Percentiles rank a stretch among this genome's conserved stretches.
Evolutionary conservation across 306 rosid genomes (phyloP).

Genomic region (Mucuna pruriens): DNA sequence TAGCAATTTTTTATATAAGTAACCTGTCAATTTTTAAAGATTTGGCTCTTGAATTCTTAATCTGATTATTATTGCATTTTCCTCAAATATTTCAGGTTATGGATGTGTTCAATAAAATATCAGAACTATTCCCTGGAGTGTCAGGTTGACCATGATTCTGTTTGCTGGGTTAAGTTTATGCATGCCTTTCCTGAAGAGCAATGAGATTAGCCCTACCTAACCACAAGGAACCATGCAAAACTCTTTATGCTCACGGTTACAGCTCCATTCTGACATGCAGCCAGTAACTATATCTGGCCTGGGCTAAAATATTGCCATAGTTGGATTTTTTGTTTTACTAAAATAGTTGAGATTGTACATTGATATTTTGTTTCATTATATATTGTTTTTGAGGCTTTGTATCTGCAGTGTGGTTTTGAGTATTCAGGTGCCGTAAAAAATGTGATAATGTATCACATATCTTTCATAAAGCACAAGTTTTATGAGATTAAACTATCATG

Average conservation of each 20-base stretch:
- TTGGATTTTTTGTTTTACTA: constrained; percentile 31
- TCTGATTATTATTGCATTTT: not conserved
- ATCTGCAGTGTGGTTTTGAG: constrained; percentile 16
- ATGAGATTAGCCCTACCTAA: constrained; percentile 9
- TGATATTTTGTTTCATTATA: not conserved
- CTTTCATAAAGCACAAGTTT: constrained; percentile 12
- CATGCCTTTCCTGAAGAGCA: constrained; percentile 26
- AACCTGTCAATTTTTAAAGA: not conserved
- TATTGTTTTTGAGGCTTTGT: constrained; percentile 14
- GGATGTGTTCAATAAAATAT: constrained; percentile 92
- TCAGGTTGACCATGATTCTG: constrained; percentile 71
- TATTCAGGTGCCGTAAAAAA: not conserved
- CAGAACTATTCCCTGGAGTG: constrained; percentile 96
- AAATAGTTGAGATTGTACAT: constrained; percentile 44
- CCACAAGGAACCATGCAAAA: constrained; percentile 31
- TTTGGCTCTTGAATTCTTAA: not conserved
- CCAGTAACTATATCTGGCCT: constrained; percentile 34
- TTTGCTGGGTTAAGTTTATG: constrained; percentile 19
- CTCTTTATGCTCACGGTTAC: constrained; percentile 25
- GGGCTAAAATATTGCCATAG: constrained; percentile 30
- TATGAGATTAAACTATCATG: constrained; percentile 5
- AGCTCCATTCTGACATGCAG: constrained; percentile 38
- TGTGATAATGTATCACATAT: constrained; percentile 12
- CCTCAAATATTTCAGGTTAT: constrained; percentile 62
- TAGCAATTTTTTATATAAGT: too few species aligned